Conservation (phyloP, 2,329 filamentous ascomycete species). For the Alternaria conjuncta region DNA sequence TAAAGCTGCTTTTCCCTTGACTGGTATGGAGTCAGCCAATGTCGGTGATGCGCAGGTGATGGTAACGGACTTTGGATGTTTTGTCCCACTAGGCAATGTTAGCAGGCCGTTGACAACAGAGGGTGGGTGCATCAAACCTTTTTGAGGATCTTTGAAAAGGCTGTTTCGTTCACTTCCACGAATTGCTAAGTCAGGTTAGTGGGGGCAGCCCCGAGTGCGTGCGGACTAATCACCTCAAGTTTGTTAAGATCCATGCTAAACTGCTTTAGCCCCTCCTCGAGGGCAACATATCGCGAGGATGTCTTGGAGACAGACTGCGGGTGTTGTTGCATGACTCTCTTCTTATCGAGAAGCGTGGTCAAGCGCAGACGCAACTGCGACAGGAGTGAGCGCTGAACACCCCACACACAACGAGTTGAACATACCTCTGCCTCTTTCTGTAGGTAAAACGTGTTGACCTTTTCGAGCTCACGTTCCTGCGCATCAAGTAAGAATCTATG, state of each 20-base stretch:
- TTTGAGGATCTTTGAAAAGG: constrained; percentile 98
- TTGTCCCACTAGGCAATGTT: constrained; percentile 81
- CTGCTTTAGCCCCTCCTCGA: constrained; percentile 96
- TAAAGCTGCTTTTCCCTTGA: constrained; percentile 98
- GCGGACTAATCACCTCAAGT: constrained; percentile 65
- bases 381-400: constrained; percentile 20
- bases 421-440: constrained; percentile 96
- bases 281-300: constrained; percentile 90
- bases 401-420: constrained; percentile 3
- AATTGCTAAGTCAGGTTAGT: constrained; percentile 72
- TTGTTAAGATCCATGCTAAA: constrained; percentile 98
- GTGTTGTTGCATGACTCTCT: constrained; percentile 84
- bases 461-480: constrained; percentile 95
- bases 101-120: constrained; percentile 32
- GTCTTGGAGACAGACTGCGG: constrained; percentile 78
- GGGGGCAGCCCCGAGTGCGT: constrained; percentile 8
- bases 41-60: constrained; percentile 19
- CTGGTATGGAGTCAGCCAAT: constrained; percentile 52
- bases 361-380: constrained; percentile 89
- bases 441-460: constrained; percentile 96
- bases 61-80: constrained; percentile 77
- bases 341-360: constrained; percentile 92
- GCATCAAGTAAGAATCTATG: constrained; percentile 9
- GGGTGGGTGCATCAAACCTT: constrained; percentile 64
- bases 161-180: constrained; percentile 96